phyloP scores from a whole-genome alignment of 139 green algal species.

The Chlorella sp. region DNA sequence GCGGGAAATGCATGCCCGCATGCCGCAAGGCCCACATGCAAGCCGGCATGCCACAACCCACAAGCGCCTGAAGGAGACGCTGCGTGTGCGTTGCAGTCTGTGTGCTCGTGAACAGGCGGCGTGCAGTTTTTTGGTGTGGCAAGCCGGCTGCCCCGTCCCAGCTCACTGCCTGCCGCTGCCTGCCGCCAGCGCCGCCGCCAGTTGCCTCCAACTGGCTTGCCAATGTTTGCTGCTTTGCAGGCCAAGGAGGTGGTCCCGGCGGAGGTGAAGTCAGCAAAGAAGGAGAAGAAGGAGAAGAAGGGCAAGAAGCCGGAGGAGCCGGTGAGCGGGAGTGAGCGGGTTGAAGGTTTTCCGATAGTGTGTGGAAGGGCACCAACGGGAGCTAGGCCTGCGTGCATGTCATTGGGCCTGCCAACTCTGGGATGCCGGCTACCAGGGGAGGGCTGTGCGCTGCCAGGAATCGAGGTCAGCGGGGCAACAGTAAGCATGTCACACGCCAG shows the following conservation, averaged over 20 bases:
- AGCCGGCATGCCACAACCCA: background rate
- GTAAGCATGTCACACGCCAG: too few relatives aligned
- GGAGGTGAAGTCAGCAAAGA: constrained; percentile 41
- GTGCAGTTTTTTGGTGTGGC: background rate
- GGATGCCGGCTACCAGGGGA: too few relatives aligned
- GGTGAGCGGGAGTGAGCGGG: too few relatives aligned
- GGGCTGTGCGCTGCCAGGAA: too few relatives aligned
- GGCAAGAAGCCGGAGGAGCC: background rate
- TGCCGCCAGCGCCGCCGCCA: background rate
- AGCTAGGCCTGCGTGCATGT: too few relatives aligned
- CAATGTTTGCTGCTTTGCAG: background rate
- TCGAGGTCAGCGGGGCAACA: too few relatives aligned
- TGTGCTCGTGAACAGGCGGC: background rate
- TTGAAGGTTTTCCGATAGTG: too few relatives aligned
- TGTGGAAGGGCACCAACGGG: too few relatives aligned
- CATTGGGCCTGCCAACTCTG: too few relatives aligned
- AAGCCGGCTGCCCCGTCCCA: too few relatives aligned
- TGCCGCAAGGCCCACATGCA: background rate
- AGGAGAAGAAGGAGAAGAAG: constrained; percentile 38
- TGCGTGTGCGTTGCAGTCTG: background rate
- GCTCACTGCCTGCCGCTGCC: background rate
- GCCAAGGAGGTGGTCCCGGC: background rate
- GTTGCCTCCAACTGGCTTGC: background rate
- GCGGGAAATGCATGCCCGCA: too few relatives aligned
- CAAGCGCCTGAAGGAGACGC: background rate